phyloP scores from a whole-genome alignment of 2,329 filamentous ascomycete species.

The Neonectria magnoliae region DNA sequence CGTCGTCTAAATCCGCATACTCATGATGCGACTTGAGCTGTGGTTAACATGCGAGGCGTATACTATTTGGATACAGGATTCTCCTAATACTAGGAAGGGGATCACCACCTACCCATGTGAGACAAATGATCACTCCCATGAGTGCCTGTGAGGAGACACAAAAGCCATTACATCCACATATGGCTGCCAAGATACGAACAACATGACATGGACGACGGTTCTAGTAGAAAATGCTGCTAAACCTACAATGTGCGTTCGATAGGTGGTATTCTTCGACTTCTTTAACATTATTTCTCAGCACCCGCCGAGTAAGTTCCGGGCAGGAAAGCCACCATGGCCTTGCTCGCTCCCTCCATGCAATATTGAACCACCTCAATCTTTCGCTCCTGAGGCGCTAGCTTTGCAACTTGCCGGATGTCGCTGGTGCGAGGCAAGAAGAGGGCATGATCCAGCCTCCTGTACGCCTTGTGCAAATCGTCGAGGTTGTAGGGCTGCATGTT shows the following conservation, averaged over 20 bases:
- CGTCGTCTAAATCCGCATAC: not conserved
- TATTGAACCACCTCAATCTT: slow-evolving; percentile 87
- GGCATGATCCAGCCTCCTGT: slow-evolving; percentile 68
- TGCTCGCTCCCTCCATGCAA: slow-evolving; percentile 89
- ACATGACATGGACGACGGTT: not conserved
- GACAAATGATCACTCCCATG: not conserved
- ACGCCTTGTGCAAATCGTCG: slow-evolving; percentile 69
- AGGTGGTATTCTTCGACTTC: not conserved
- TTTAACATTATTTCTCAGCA: slow-evolving; percentile 10
- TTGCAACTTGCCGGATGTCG: slow-evolving; percentile 81
- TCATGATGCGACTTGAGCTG: not conserved
- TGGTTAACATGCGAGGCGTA: not conserved
- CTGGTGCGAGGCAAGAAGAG: slow-evolving; percentile 89
- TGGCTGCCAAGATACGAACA: not conserved
- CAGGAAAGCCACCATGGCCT: slow-evolving; percentile 76
- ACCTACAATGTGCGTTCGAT: too few relatives aligned
- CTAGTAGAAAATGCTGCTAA: too few relatives aligned
- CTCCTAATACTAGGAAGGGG: not conserved
- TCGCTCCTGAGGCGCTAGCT: slow-evolving; percentile 56
- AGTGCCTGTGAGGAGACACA: not conserved
- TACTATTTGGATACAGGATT: not conserved
- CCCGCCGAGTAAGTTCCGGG: slow-evolving; percentile 47
- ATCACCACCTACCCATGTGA: not conserved
- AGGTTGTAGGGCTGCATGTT: slow-evolving; percentile 91
- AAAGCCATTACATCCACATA: not conserved